These are phyloP conservation scores for Draba incana DNA, from an alignment of 345 rosid species.

Conservation along the genomic window DNA sequence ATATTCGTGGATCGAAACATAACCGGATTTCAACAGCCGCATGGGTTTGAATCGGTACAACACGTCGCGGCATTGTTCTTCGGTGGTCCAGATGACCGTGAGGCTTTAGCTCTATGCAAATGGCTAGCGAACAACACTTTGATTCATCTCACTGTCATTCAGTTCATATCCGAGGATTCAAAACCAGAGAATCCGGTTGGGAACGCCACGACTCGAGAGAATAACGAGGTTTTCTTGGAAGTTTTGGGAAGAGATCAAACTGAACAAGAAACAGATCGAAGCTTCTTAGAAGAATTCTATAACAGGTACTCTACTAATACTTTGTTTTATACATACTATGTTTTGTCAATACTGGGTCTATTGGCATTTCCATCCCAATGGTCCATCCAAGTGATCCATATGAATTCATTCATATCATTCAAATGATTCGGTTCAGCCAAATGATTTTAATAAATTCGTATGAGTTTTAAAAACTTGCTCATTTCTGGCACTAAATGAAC, in stretches of 20 bases:
- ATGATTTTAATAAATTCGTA: too few relatives aligned
- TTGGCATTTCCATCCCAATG: too few relatives aligned
- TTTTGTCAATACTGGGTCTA: too few relatives aligned
- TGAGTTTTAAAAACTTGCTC: too few relatives aligned
- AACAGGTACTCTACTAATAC: slow-evolving; percentile 47
- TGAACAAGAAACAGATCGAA: slow-evolving; percentile 56
- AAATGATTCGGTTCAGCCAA: too few relatives aligned
- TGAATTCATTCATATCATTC: too few relatives aligned
- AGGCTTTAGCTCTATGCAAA: slow-evolving; percentile 73
- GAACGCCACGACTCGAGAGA: slow-evolving; percentile 17
- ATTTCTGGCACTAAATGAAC: too few relatives aligned
- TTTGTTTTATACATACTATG: neutral
- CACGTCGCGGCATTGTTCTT: slow-evolving; percentile 72
- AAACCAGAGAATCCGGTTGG: slow-evolving; percentile 21
- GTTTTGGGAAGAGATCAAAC: slow-evolving; percentile 43
- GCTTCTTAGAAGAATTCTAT: slow-evolving; percentile 62
- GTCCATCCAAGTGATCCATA: too few relatives aligned
- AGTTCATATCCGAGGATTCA: slow-evolving; percentile 43
- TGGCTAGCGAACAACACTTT: slow-evolving; percentile 54
- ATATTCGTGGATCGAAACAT: slow-evolving; percentile 67
- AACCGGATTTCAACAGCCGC: slow-evolving; percentile 76
- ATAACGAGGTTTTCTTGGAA: slow-evolving; percentile 52
- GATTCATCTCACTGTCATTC: slow-evolving; percentile 57
- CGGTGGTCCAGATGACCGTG: slow-evolving; percentile 94
- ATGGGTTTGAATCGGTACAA: slow-evolving; percentile 54